phyloP scores from a whole-genome alignment of 345 rosid genomes.

The Toxicodendron radicans region DNA sequence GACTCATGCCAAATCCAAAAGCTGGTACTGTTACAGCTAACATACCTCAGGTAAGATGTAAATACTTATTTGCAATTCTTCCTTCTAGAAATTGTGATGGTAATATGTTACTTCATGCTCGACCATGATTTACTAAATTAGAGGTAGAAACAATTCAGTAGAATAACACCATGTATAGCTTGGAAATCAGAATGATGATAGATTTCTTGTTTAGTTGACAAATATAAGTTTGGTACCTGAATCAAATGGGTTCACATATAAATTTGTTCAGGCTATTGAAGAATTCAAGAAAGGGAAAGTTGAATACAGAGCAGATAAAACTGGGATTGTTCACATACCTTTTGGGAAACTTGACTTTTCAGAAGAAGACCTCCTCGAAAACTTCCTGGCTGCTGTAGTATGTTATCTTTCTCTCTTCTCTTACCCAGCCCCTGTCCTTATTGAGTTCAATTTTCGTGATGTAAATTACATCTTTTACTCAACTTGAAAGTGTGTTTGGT shows the following conservation, averaged over 20 bases:
- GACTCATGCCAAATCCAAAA: conserved; percentile 99
- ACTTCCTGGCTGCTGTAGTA: conserved; percentile 85
- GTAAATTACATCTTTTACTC: background rate
- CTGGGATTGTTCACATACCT: conserved; percentile 95
- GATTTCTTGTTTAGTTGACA: background rate
- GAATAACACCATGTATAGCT: background rate
- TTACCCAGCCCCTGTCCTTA: background rate
- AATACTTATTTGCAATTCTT: background rate
- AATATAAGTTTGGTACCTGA: background rate
- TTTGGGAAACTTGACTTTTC: conserved; percentile 78
- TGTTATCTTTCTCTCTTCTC: conserved; percentile 13
- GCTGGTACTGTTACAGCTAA: conserved; percentile 92
- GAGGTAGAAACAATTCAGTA: background rate
- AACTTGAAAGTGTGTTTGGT: background rate
- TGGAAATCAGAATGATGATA: background rate
- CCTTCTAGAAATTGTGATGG: background rate
- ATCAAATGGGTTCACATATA: background rate
- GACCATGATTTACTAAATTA: background rate
- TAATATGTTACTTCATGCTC: background rate
- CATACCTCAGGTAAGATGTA: conserved; percentile 70
- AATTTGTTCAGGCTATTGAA: conserved; percentile 72
- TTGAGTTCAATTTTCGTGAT: background rate
- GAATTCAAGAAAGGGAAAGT: conserved; percentile 97
- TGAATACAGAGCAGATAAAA: conserved; percentile 92
- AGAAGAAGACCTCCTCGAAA: conserved; percentile 76